These are phyloP conservation scores for Acorus calamus DNA, from an alignment of 106 monocot species.

Conservation along the genomic window DNA sequence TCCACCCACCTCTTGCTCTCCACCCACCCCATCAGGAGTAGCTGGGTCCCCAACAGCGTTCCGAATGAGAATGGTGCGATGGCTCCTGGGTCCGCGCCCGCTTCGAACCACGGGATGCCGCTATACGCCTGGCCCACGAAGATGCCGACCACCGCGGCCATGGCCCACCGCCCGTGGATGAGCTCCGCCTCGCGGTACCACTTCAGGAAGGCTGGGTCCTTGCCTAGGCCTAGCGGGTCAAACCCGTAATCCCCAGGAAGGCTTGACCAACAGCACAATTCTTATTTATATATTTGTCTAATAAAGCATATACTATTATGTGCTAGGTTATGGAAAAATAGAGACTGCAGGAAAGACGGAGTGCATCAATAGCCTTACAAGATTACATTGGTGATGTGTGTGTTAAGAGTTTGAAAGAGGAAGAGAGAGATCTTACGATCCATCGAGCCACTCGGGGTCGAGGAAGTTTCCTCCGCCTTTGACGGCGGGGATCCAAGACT, in stretches of 20 bases:
- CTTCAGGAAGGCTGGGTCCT: constrained; percentile 92
- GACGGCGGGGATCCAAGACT: neutral
- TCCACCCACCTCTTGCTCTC: too few relatives aligned
- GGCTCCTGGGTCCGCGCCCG: too few relatives aligned
- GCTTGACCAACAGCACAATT: constrained; percentile 6
- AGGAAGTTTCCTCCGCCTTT: neutral
- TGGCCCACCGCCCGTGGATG: constrained; percentile 93
- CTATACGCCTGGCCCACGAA: constrained; percentile 93
- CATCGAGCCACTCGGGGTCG: neutral
- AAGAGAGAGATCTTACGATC: neutral
- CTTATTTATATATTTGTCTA: too few relatives aligned
- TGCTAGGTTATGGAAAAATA: too few relatives aligned
- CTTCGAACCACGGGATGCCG: constrained; percentile 48
- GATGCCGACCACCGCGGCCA: constrained; percentile 86
- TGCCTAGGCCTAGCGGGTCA: constrained; percentile 85
- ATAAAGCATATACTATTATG: too few relatives aligned
- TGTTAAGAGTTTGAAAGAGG: neutral
- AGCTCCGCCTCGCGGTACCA: constrained; percentile 99
- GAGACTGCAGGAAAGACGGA: too few relatives aligned
- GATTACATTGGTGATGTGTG: too few relatives aligned
- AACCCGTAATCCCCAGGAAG: constrained; percentile 91
- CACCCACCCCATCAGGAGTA: too few relatives aligned
- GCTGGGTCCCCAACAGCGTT: too few relatives aligned
- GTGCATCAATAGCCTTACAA: too few relatives aligned
- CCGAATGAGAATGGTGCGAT: too few relatives aligned